phyloP scores from a whole-genome alignment of 2,329 filamentous ascomycete species.

The Epichloe uncinata region DNA sequence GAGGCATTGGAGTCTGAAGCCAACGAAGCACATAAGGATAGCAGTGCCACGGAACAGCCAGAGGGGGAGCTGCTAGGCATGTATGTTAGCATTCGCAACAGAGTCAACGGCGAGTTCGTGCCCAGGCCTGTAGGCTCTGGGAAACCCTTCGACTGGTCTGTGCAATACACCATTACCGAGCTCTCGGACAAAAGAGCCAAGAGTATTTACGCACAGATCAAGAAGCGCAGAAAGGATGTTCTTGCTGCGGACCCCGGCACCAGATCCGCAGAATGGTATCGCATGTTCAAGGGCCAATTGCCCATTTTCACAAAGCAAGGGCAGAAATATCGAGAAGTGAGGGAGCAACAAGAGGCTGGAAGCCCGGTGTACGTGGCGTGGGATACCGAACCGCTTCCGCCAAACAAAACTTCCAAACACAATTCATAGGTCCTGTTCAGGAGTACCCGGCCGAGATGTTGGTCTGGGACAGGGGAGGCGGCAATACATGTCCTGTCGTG shows the following conservation, averaged over 20 bases:
- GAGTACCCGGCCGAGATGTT: no score
- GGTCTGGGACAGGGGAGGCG: no score
- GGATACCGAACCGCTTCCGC: slow-evolving; percentile 17
- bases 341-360: slow-evolving; percentile 38
- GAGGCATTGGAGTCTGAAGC: not conserved
- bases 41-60: slow-evolving; percentile 1
- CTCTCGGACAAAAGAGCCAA: slow-evolving; percentile 32
- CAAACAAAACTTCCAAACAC: not conserved
- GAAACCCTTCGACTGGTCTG: slow-evolving; percentile 41
- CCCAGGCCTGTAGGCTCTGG: slow-evolving; percentile 40
- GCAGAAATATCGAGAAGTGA: slow-evolving; percentile 38
- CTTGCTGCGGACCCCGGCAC: slow-evolving; percentile 29
- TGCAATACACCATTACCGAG: slow-evolving; percentile 69
- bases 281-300: slow-evolving; percentile 30
- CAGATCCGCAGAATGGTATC: slow-evolving; percentile 30
- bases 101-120: slow-evolving; percentile 52
- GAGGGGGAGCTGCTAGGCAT: slow-evolving; percentile 45
- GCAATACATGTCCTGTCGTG: not conserved
- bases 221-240: slow-evolving; percentile 38
- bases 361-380: slow-evolving; percentile 35
- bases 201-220: slow-evolving; percentile 41
- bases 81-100: slow-evolving; percentile 59
- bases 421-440: not conserved
- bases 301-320: slow-evolving; percentile 37
- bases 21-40: not conserved